Percentiles rank a stretch among this genome's conserved stretches.
Conservation (phyloP, 1,284 basidiomycete genomes). For the Ceratobasidium sp. region DNA sequence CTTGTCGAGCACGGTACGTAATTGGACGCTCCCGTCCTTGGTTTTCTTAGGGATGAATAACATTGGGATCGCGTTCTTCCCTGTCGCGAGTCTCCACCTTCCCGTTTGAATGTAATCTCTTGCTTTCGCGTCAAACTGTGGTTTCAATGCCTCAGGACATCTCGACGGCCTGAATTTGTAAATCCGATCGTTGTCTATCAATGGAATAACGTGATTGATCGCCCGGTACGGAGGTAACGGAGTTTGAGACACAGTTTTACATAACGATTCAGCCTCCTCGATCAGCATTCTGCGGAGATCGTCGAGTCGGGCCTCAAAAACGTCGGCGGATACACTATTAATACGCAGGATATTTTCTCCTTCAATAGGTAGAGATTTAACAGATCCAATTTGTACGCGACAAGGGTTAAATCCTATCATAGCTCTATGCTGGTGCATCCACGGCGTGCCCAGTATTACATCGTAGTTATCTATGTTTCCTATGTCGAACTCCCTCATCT, state of each 20-base stretch:
- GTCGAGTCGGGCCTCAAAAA: constrained; percentile 29
- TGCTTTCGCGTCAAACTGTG: not conserved
- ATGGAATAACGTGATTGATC: constrained; percentile 61
- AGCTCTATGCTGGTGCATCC: constrained; percentile 54
- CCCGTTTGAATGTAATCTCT: constrained; percentile 49
- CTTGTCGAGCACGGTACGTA: constrained; percentile 59
- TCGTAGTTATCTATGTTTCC: constrained; percentile 56
- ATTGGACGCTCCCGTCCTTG: constrained; percentile 25
- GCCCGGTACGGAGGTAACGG: constrained; percentile 57
- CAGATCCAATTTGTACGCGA: constrained; percentile 50
- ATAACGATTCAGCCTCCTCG: constrained; percentile 54
- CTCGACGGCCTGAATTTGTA: constrained; percentile 14
- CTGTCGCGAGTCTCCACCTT: constrained; percentile 55
- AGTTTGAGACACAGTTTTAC: constrained; percentile 53
- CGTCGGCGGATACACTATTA: constrained; percentile 39
- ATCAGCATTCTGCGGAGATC: constrained; percentile 45
- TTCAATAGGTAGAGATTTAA: constrained; percentile 44
- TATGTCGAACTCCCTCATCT: constrained; percentile 56
- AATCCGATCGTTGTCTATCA: constrained; percentile 45
- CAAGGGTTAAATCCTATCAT: constrained; percentile 52
- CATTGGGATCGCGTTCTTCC: constrained; percentile 57
- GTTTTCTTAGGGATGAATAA: constrained; percentile 59
- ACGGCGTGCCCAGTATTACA: constrained; percentile 56
- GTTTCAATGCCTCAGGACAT: constrained; percentile 14
- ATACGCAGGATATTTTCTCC: not conserved